A percentile compares a stretch with the other conserved stretches of the same genome.
Conservation (phyloP, 169 alveolate species). For the Plasmodium fragile region DNA sequence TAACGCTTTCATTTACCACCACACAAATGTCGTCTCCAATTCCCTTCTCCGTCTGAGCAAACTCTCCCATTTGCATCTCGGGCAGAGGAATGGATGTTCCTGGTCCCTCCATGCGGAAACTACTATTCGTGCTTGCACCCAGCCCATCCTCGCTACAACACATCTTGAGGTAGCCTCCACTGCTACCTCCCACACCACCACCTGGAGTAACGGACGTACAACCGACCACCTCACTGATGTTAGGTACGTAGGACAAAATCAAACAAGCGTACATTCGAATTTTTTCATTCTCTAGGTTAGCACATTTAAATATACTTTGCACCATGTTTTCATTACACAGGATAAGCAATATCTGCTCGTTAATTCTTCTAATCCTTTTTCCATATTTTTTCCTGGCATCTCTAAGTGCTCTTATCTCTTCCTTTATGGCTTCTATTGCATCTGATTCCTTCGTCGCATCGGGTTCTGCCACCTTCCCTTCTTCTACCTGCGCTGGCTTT, state of each 20-base stretch:
- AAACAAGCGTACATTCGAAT: slow-evolving; percentile 46
- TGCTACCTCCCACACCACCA: not conserved
- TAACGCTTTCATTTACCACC: not conserved
- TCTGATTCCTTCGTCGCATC: not conserved
- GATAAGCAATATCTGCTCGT: slow-evolving; percentile 50
- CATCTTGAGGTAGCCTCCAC: not conserved
- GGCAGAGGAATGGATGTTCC: not conserved
- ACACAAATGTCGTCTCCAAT: not conserved
- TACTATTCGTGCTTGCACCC: not conserved
- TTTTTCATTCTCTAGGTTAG: slow-evolving; percentile 20
- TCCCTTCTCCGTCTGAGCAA: not conserved
- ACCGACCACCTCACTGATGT: slow-evolving; percentile 16
- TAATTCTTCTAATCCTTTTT: slow-evolving; percentile 30
- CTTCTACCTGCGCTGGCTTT: not conserved
- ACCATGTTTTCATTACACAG: slow-evolving; percentile 56
- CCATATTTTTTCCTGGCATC: slow-evolving; percentile 27
- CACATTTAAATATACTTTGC: slow-evolving; percentile 45
- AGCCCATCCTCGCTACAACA: not conserved
- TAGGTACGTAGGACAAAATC: slow-evolving; percentile 31
- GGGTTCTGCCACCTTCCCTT: not conserved
- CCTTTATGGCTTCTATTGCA: not conserved
- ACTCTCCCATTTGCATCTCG: not conserved
- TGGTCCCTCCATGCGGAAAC: not conserved
- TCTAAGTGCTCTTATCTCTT: slow-evolving; percentile 18
- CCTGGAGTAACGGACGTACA: not conserved